Conservation (phyloP, 768 basidiomycete species). For the Suillus fuscotomentosus region DNA sequence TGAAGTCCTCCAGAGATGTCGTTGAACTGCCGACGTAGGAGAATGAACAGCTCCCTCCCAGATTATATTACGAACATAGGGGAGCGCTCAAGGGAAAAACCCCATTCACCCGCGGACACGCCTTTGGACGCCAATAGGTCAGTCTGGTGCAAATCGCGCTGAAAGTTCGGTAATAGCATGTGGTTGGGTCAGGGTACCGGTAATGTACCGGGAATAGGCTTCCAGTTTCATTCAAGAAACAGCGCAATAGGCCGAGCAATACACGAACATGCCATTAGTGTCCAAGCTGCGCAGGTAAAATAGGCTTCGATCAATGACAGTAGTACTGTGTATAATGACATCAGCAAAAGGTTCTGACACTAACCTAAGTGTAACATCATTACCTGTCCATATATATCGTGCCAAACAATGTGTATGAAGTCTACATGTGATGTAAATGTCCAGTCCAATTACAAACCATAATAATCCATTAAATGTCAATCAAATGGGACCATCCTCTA, state of each 20-base stretch:
- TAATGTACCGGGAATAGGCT: not conserved
- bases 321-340: not conserved
- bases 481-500: not conserved
- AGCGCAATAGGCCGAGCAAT: not conserved
- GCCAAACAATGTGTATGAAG: not conserved
- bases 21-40: too few relatives aligned
- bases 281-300: not conserved
- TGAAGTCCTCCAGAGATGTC: not conserved
- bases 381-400: constrained; percentile 1
- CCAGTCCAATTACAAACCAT: constrained; percentile 2
- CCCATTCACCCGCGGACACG: not conserved
- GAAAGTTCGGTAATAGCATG: not conserved
- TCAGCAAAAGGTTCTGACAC: not conserved
- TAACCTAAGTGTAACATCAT: not conserved
- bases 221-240: not conserved
- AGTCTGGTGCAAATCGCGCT: not conserved
- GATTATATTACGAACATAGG: not conserved
- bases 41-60: not conserved
- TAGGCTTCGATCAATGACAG: not conserved
- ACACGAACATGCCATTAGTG: not conserved
- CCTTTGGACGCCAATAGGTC: not conserved
- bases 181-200: not conserved
- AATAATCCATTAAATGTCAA: constrained; percentile 3
- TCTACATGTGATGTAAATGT: constrained; percentile 6
- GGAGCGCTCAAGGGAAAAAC: not conserved